Evolutionary conservation across 2,329 filamentous ascomycete species (phyloP), one percentile per base, ranked within the genome.

Genomic region (Diplocarpon rosae): DNA sequence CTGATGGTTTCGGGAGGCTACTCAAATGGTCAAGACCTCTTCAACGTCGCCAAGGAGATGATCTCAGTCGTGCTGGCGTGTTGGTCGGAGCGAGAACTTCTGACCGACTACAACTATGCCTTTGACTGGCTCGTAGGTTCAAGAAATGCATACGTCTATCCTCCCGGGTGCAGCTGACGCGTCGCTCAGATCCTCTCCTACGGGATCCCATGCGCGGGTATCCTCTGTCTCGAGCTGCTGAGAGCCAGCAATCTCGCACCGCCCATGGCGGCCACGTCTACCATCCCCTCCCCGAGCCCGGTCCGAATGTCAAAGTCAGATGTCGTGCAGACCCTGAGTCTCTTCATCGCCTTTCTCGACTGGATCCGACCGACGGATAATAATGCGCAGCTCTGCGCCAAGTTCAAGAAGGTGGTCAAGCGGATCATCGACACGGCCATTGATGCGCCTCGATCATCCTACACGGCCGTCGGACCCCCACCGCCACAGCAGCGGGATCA

Each of bases 401-500:
- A 39, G 30, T 37, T 50, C 27, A 43, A 43, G 17, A 50, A 41
- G 17, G 50, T 52, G 7, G 24, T 52, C 28, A 42, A 43, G 36
- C 44, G 45, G 30, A 50, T 50, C n/a, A 35, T 52, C 12, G 50
- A 52, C 31, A 30, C 35, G 3, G 42, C 49, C 10, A 41, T 52
- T n/a, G 48, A 52, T 20, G 42, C 42, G 9, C 44, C 46, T n/a
- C 37, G 33, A 1, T n/a, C 33, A 16, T 12, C 32, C 11, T 15
- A 24, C 34, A 28, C 11, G 16, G 9, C 28, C 15, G n/a, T 6
- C 14, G 13, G 32, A 41, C 12, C 37, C 24, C 15, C 32, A 17
- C 9, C 31, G 29, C 29, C 30, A 9, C 30, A 32, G 20, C 20
- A 24, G 20, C 7, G 20, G 20, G 20, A 24, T 24, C 20, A n/a